phyloP scores from a whole-genome alignment of 2,329 filamentous ascomycete genomes.

The Plectosphaerella plurivora region DNA sequence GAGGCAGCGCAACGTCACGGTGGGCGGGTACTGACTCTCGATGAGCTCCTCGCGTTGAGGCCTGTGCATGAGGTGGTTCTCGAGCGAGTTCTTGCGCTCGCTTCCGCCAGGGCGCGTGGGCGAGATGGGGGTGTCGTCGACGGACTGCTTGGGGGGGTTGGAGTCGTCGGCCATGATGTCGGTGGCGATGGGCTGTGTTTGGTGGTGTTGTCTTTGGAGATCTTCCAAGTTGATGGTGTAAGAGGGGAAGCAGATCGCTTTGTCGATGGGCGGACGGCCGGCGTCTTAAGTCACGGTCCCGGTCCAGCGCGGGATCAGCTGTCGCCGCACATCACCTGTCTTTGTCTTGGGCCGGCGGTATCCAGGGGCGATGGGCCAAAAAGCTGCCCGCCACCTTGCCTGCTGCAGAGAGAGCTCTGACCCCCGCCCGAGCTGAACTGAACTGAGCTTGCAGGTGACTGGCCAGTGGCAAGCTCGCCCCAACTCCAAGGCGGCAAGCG shows the following conservation, averaged over 20 bases:
- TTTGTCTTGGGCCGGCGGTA: not conserved
- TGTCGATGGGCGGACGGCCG: no score
- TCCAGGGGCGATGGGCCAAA: not conserved
- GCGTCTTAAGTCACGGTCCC: no score
- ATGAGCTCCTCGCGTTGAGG: constrained; percentile 73
- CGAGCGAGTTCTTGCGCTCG: constrained; percentile 63
- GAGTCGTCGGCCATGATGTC: constrained; percentile 27
- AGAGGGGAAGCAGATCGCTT: no score
- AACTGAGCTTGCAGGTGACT: not conserved
- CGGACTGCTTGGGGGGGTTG: constrained; percentile 12
- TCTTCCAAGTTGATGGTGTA: no score
- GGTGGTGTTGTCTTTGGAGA: not conserved
- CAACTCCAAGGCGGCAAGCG: not conserved
- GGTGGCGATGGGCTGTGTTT: constrained; percentile 5
- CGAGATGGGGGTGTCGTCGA: constrained; percentile 57
- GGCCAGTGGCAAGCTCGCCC: not conserved
- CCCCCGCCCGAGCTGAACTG: not conserved
- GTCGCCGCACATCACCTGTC: not conserved
- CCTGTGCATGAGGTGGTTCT: constrained; percentile 67
- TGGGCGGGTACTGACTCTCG: constrained; percentile 55
- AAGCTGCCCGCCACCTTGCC: not conserved
- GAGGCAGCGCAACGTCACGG: not conserved
- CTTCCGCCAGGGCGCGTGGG: constrained; percentile 40
- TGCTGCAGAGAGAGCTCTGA: not conserved
- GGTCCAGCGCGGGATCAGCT: no score